Evolutionary conservation across 805 yeast species (phyloP).

Genomic region (Starmerella kuoi): DNA sequence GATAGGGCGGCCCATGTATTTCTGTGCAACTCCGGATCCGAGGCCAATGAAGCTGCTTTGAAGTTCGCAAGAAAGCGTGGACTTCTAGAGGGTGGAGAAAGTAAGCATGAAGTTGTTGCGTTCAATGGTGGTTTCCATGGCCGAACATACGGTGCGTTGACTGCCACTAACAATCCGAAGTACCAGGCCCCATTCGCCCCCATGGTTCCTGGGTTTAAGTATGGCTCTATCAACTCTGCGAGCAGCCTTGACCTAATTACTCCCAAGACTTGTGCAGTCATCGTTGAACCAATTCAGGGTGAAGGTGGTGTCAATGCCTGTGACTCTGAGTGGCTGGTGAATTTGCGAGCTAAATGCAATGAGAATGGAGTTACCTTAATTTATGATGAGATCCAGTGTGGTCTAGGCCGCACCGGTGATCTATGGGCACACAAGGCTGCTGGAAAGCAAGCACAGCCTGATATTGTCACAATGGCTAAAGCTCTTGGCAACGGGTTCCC

Average conservation of each 20-base stretch:
- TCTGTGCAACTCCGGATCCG: conserved; percentile 62
- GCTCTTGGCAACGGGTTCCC: conserved; percentile 97
- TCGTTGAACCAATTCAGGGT: conserved; percentile 95
- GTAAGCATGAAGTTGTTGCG: conserved; percentile 67
- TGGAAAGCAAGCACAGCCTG: conserved; percentile 81
- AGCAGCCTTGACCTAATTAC: conserved; percentile 48
- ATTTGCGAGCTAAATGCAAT: conserved; percentile 54
- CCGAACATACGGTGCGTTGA: conserved; percentile 82
- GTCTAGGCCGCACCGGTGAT: conserved; percentile 82
- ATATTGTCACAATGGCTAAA: conserved; percentile 85
- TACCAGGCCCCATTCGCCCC: conserved; percentile 89
- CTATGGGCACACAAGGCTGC: conserved; percentile 82
- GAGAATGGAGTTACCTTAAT: conserved; percentile 64
- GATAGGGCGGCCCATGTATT: conserved; percentile 61
- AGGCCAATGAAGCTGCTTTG: conserved; percentile 69
- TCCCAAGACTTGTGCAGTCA: conserved; percentile 74
- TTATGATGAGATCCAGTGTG: conserved; percentile 95
- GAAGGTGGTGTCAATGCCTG: conserved; percentile 87
- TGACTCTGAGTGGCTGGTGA: conserved; percentile 48
- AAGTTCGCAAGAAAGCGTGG: conserved; percentile 77
- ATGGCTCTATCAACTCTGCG: conserved; percentile 51
- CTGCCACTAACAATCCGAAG: conserved; percentile 86
- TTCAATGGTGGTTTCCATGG: conserved; percentile 91
- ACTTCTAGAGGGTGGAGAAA: conserved; percentile 32
- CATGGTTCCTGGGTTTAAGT: conserved; percentile 74